phyloP scores from a whole-genome alignment of 306 rosid genomes.

The Cicer arietinum region DNA sequence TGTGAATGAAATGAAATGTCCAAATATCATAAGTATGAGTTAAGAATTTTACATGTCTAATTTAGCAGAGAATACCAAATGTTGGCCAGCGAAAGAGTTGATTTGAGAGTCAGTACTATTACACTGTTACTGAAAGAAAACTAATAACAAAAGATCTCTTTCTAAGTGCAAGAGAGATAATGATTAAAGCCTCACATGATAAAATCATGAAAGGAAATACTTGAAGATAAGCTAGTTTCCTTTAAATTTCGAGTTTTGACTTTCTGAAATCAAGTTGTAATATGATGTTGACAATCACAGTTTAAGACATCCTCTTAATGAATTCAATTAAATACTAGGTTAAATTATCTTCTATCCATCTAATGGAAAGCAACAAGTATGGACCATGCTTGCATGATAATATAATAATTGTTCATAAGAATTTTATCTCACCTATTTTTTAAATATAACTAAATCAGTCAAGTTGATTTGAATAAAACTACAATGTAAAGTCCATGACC shows the following conservation, averaged over 20 bases:
- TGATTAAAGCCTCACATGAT: neutral
- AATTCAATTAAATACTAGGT: neutral
- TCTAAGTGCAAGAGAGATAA: neutral
- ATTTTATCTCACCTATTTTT: constrained; percentile 5
- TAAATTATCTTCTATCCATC: constrained; percentile 3
- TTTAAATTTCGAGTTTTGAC: constrained; percentile 8
- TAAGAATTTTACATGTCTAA: neutral
- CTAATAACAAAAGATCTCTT: neutral
- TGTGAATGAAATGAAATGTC: constrained; percentile 15
- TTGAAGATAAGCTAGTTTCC: neutral
- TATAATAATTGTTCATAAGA: constrained; percentile 8
- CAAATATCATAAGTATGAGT: constrained; percentile 13
- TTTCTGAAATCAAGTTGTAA: neutral
- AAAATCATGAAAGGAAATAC: constrained; percentile 9
- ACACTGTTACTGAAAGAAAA: neutral
- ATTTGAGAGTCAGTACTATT: neutral
- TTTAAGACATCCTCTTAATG: neutral
- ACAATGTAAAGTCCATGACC: constrained; percentile 1
- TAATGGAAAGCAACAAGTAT: constrained; percentile 7
- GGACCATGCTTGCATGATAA: constrained; percentile 30
- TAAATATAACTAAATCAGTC: constrained; percentile 1
- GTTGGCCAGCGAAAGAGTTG: neutral
- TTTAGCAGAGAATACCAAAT: no score
- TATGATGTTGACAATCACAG: neutral
- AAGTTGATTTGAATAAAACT: neutral